phyloP scores from a whole-genome alignment of 2,329 filamentous ascomycete genomes.

The Cladorrhinum sp. region DNA sequence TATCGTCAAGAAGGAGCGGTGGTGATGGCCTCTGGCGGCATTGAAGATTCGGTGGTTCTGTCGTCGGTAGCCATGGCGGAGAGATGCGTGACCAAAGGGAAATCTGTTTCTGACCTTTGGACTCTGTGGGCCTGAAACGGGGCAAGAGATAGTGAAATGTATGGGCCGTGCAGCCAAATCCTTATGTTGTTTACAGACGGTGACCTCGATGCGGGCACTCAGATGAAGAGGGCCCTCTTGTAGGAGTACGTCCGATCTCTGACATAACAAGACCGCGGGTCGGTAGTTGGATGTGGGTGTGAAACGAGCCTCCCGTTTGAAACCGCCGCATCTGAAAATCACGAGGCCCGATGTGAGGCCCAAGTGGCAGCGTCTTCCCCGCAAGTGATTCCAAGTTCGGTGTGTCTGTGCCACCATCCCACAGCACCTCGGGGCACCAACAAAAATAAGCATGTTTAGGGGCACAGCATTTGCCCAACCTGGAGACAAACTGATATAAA shows the following conservation, averaged over 20 bases:
- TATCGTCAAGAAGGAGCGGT: background rate
- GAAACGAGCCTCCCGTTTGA: background rate
- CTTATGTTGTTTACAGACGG: background rate
- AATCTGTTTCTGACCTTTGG: slow-evolving; percentile 6
- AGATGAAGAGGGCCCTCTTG: background rate
- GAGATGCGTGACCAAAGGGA: background rate
- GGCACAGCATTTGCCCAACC: background rate
- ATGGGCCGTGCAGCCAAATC: background rate
- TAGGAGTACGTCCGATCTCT: background rate
- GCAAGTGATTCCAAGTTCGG: background rate
- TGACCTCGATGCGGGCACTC: background rate
- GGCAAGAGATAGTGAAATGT: background rate
- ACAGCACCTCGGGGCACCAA: background rate
- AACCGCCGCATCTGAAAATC: background rate
- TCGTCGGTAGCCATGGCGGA: background rate
- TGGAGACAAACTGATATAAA: too few species aligned
- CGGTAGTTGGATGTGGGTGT: background rate
- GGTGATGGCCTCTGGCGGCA: background rate
- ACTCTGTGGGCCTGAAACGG: slow-evolving; percentile 14
- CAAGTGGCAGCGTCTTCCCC: background rate
- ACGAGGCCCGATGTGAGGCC: background rate
- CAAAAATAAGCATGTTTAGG: background rate
- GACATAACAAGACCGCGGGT: background rate
- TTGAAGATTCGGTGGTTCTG: background rate
- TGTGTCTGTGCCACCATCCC: background rate